Evolutionary conservation across 495 filamentous ascomycete species (phyloP).

Genomic region (Penicillium longicatenatum): DNA sequence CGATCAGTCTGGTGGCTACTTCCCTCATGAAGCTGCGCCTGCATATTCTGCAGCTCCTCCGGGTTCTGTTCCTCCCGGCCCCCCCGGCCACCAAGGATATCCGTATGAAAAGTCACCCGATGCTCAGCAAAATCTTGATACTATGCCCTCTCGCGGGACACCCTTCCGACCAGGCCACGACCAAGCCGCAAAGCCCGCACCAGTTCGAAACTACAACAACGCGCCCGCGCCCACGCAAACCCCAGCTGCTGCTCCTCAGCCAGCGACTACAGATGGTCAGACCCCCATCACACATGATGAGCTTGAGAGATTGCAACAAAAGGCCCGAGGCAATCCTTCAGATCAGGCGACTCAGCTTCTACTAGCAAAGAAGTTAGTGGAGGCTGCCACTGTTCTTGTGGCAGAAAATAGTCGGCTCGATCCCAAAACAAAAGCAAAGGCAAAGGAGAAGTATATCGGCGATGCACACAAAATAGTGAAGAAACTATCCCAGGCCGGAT

Average conservation of each 20-base stretch:
- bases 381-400: constrained; percentile 77
- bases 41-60: not conserved
- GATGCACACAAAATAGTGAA: constrained; percentile 91
- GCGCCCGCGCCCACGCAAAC: constrained; percentile 33
- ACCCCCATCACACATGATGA: constrained; percentile 74
- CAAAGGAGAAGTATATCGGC: constrained; percentile 77
- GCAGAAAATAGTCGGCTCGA: constrained; percentile 70
- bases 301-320: constrained; percentile 69
- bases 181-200: constrained; percentile 62
- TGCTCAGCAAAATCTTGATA: constrained; percentile 54
- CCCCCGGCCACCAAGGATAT: constrained; percentile 23
- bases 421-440: constrained; percentile 69
- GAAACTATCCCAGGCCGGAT: constrained; percentile 68
- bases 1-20: constrained; percentile 19
- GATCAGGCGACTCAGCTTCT: constrained; percentile 70
- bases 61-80: constrained; percentile 11
- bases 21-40: not conserved
- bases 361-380: constrained; percentile 82
- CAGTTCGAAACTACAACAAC: constrained; percentile 71
- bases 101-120: constrained; percentile 22
- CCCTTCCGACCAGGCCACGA: constrained; percentile 78
- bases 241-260: constrained; percentile 32
- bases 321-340: constrained; percentile 65
- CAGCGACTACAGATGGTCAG: constrained; percentile 25
- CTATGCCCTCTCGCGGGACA: constrained; percentile 72